Base-by-base conservation (phyloP, 352 stramenopile species). In the Lagenidium giganteum region DNA sequence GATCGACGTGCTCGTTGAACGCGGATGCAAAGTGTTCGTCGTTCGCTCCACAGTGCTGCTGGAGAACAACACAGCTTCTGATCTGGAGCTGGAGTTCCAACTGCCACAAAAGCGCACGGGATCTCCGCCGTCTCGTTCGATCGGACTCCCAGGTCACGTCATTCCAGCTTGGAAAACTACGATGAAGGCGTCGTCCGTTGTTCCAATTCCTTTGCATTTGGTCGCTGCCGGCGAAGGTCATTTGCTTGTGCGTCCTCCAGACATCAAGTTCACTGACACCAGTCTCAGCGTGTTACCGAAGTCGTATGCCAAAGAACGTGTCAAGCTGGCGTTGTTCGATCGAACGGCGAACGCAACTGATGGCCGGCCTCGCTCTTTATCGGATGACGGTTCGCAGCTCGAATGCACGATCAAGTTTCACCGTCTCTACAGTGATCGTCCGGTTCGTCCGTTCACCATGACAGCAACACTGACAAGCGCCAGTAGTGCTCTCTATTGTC, bases 11-110 rank as follows among this genome's bases (percentile, higher is more conserved):
- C 46, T 89, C 11, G 70, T 95, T 7, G 76, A 95, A 42, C 75
- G 73, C 30, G 83, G 83, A n/a, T 89, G 77, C 58, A 95, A 95
- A 48, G 80, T 86, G 46, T 89, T 95, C 42, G 76, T 92, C 16
- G 77, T 95, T 14, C 79, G 82, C 2, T 93, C 80, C 5, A 87
- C 79, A 8, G 47, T 89, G 42, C 51, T 89, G 33, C 25, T 95
- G 11, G 77, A 92, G 27, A 95, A 95, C 55, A 85, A 89, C 44
- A 93, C 80, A 0, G 71, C 68, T 2, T 90, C 80, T 8, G 77
- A 89, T 24, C 48, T 95, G n/a, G 74, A 93, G 47, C 58, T 93
- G n/a, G 80, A 95, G 40, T 87, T 91, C 47, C 54, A 93, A 8
- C 74, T 73, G 30, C 70, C 68, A 12, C 62, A 78, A 37, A 47